phyloP scores from a whole-genome alignment of 768 basidiomycete species.

The Gloeopeniophorella convolvens region DNA sequence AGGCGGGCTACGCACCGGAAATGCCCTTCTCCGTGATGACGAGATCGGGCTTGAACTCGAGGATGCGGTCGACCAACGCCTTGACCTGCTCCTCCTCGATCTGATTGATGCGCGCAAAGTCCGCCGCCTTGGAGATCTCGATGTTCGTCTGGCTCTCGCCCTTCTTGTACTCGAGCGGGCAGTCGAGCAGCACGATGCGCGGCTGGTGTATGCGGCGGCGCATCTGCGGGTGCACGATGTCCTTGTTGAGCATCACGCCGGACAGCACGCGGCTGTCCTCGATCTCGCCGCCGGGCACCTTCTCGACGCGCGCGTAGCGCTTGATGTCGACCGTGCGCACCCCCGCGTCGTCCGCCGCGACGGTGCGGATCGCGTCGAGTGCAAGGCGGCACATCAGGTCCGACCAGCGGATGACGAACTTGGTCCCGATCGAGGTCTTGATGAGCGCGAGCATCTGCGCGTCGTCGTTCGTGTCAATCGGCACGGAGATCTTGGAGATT shows the following conservation, averaged over 20 bases:
- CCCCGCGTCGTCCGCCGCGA: constrained; percentile 68
- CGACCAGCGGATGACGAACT: constrained; percentile 94
- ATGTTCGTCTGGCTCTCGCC: constrained; percentile 98
- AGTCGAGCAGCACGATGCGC: constrained; percentile 83
- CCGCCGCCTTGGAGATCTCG: constrained; percentile 89
- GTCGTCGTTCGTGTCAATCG: constrained; percentile 82
- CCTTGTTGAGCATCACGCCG: constrained; percentile 98
- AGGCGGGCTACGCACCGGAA: constrained; percentile 56
- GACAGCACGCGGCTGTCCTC: constrained; percentile 82
- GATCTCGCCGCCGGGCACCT: constrained; percentile 96
- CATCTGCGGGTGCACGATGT: constrained; percentile 98
- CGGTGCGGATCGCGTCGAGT: constrained; percentile 84
- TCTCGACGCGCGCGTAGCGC: constrained; percentile 95
- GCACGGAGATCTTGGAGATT: constrained; percentile 80
- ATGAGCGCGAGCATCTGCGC: constrained; percentile 92
- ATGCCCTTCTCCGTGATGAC: constrained; percentile 98
- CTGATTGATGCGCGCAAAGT: constrained; percentile 88
- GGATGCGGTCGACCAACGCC: constrained; percentile 69
- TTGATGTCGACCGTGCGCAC: constrained; percentile 95
- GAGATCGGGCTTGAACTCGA: constrained; percentile 93
- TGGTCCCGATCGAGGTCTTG: constrained; percentile 97
- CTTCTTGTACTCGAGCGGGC: constrained; percentile 98
- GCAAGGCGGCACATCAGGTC: constrained; percentile 97
- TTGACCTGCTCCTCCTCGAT: constrained; percentile 98
- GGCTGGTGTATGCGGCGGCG: constrained; percentile 85